Evolutionary conservation across 345 rosid species (phyloP).

Genomic region (Sisymbrium altissimum): DNA sequence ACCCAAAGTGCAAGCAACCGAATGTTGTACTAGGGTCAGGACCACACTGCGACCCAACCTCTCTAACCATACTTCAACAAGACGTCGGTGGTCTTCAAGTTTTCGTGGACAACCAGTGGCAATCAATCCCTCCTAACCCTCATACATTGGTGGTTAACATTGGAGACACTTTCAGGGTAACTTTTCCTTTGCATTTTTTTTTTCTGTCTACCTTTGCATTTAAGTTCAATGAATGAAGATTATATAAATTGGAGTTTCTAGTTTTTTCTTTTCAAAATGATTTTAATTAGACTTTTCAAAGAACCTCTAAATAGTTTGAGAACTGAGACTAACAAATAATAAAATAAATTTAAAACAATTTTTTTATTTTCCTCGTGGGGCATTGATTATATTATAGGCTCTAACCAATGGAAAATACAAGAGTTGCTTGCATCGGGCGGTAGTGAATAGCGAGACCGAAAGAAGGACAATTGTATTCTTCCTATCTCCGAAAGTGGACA

Average conservation of each 20-base stretch:
- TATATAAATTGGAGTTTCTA: not conserved
- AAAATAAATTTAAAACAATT: not conserved
- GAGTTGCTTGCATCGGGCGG: conserved; percentile 30
- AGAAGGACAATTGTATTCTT: conserved; percentile 51
- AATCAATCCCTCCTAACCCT: not conserved
- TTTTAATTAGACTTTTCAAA: not conserved
- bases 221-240: not conserved
- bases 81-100: not conserved
- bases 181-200: not conserved
- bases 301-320: not conserved
- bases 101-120: not conserved
- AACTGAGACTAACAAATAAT: not conserved
- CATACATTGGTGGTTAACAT: not conserved
- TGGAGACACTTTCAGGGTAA: not conserved
- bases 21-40: not conserved
- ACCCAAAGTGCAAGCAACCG: conserved; percentile 1
- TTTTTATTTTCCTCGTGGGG: not conserved
- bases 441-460: conserved; percentile 47
- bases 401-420: conserved; percentile 35
- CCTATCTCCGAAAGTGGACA: conserved; percentile 46
- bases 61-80: not conserved
- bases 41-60: not conserved
- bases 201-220: not conserved
- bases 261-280: not conserved
- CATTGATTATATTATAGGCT: not conserved